These are phyloP conservation scores for Suillus subalutaceus DNA, from an alignment of 768 basidiomycete species.

Conservation along the genomic window DNA sequence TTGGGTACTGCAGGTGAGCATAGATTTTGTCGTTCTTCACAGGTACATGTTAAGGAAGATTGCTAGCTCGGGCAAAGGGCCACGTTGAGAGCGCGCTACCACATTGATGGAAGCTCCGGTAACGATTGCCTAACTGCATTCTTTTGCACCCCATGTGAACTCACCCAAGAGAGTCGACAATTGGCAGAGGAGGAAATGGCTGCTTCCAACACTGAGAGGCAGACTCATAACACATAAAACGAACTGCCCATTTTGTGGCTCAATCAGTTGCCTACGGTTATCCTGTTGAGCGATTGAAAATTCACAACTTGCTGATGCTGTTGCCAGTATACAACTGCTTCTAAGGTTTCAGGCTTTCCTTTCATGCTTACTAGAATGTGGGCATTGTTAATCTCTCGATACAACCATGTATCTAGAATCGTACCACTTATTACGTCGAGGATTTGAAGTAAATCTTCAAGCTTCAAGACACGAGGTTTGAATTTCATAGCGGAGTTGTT, in stretches of 20 bases:
- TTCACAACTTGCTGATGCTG: background rate
- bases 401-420: background rate
- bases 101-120: constrained; percentile 46
- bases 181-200: constrained; percentile 46
- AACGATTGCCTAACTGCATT: constrained; percentile 44
- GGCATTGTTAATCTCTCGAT: background rate
- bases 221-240: background rate
- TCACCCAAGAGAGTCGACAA: constrained; percentile 51
- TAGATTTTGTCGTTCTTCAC: background rate
- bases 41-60: background rate
- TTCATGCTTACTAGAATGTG: background rate
- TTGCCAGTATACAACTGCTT: background rate
- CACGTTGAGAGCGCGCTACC: constrained; percentile 45
- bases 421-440: background rate
- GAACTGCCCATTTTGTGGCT: background rate
- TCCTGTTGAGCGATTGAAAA: background rate
- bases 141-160: constrained; percentile 50
- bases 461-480: no score
- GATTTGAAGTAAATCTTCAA: no score
- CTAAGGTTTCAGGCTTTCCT: background rate
- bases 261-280: background rate
- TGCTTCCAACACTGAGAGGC: no score
- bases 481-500: background rate
- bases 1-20: constrained; percentile 12
- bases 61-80: constrained; percentile 39